Percentiles rank a stretch among this genome's conserved stretches.
These are phyloP conservation scores for Botrytis hyacinthi DNA, from an alignment of 2,329 filamentous ascomycete genomes.

Conservation along the genomic window DNA sequence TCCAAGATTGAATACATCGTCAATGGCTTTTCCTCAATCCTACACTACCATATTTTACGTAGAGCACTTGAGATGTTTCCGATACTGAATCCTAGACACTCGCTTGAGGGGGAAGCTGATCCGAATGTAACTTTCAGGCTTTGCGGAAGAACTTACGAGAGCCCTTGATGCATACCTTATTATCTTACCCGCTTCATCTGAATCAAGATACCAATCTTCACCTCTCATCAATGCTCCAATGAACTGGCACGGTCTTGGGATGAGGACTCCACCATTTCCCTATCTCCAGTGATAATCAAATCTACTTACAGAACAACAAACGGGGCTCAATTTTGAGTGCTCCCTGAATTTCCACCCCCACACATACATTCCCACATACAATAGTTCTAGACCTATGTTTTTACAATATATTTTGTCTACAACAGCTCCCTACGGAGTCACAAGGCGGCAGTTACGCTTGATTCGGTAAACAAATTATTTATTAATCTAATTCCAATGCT, in stretches of 20 bases:
- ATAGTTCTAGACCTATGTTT: slow-evolving; percentile 19
- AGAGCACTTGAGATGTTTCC: slow-evolving; percentile 1
- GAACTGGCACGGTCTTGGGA: background rate
- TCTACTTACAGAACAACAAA: slow-evolving; percentile 5
- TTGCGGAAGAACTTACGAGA: slow-evolving; percentile 9
- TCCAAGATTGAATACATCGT: slow-evolving; percentile 6
- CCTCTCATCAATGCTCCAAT: background rate
- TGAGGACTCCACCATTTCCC: slow-evolving; percentile 2
- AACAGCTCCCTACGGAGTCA: slow-evolving; percentile 6
- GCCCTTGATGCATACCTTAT: slow-evolving; percentile 10
- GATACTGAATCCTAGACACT: slow-evolving; percentile 3
- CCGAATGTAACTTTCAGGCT: slow-evolving; percentile 16
- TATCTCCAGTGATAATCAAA: slow-evolving; percentile 9
- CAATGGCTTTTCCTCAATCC: slow-evolving; percentile 7
- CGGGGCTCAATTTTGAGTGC: slow-evolving; percentile 7
- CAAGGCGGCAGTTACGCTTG: slow-evolving; percentile 21
- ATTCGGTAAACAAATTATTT: slow-evolving; percentile 12
- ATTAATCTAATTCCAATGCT: slow-evolving; percentile 16
- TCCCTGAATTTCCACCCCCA: slow-evolving; percentile 18
- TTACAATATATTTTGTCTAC: slow-evolving; percentile 13
- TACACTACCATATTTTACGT: background rate
- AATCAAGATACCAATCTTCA: background rate
- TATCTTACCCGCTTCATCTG: slow-evolving; percentile 3
- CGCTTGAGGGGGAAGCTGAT: slow-evolving; percentile 13
- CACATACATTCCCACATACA: slow-evolving; percentile 1